Base-by-base conservation (phyloP, 2,329 filamentous ascomycete species). In the Ophiostoma ulmi region DNA sequence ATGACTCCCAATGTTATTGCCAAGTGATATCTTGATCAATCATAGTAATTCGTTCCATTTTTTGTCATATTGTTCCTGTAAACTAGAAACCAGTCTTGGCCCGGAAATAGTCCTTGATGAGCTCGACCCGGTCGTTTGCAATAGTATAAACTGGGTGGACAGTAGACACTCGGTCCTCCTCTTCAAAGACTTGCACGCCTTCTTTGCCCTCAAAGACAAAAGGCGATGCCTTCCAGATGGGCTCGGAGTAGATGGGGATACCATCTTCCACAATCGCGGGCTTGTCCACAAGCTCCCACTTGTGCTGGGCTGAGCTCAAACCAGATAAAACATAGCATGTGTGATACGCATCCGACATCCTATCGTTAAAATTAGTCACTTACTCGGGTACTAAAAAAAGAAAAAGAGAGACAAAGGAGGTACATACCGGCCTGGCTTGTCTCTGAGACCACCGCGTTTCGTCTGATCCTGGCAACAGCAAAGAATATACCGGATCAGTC, bases 311-410 rank as follows among this genome's bases (percentile, higher is more conserved):
- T 69, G 89, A 90, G 78, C 92, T 95, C 74, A 98, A 83, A 5
- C 94, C 94, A 31, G 91, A 89, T 26, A 98, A 86, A 39, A 94
- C 92, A 81, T 98, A 98, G 81, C 92, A 95, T 64, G 93, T 93
- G 80, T 98, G 94, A 77, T 98, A 97, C 67, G 91, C 90, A 81
- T 98, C 94, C 5, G 93, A 89, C 72, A 85, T 84, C 76, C 91
- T 93, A 69, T 71, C 36, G 61, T 44, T 58, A 65, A 31, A 11
- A 22, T 26, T 11, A 67, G 31, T 11, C 14, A 55, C 14, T 1
- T 31, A 31, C 22, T n/a, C 31, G 31, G 26, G 22, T 55, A 22
- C 6, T 10, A 31, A 63, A 31, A 67, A 70, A 64, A 70, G 48
- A 58, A 2, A 67, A 39, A 44, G 26, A 41, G 39, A 74, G 66